These are phyloP conservation scores for Cornus kousa DNA, from an alignment of 148 eudicot genomes.

Conservation along the genomic window DNA sequence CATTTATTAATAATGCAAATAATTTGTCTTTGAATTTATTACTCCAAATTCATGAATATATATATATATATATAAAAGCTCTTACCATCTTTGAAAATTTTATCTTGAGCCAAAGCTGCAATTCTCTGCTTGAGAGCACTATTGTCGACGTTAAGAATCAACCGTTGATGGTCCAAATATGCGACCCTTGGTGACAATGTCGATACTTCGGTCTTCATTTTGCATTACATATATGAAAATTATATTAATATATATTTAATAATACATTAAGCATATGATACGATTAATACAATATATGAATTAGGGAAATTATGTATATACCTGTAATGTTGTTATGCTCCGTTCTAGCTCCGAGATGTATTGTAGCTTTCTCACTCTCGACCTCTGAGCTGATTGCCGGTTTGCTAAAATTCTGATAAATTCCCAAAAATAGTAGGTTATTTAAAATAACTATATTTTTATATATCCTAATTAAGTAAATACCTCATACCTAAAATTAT, in stretches of 20 bases:
- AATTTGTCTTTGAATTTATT: too few relatives aligned
- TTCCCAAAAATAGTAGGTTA: neutral
- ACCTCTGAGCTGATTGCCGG: constrained; percentile 94
- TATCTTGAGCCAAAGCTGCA: constrained; percentile 94
- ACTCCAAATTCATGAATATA: too few relatives aligned
- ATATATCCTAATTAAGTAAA: neutral
- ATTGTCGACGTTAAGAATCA: constrained; percentile 81
- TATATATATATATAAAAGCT: too few relatives aligned
- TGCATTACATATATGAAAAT: neutral
- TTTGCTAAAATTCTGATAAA: constrained; percentile 77
- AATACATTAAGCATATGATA: neutral
- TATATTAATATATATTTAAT: neutral
- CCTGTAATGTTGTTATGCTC: constrained; percentile 85
- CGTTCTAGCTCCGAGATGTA: constrained; percentile 96
- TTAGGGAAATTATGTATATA: constrained; percentile 3
- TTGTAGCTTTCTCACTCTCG: constrained; percentile 90
- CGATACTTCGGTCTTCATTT: constrained; percentile 79
- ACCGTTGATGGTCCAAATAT: constrained; percentile 84
- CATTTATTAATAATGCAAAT: too few relatives aligned
- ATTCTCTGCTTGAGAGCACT: constrained; percentile 87
- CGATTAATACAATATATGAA: too few relatives aligned
- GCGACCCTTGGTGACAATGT: constrained; percentile 94
- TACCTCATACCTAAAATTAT: neutral
- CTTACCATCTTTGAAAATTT: constrained; percentile 91
- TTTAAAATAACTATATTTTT: neutral